Conservation (phyloP, 73 alveolate genomes). For the Paramecium pentaurelia region DNA sequence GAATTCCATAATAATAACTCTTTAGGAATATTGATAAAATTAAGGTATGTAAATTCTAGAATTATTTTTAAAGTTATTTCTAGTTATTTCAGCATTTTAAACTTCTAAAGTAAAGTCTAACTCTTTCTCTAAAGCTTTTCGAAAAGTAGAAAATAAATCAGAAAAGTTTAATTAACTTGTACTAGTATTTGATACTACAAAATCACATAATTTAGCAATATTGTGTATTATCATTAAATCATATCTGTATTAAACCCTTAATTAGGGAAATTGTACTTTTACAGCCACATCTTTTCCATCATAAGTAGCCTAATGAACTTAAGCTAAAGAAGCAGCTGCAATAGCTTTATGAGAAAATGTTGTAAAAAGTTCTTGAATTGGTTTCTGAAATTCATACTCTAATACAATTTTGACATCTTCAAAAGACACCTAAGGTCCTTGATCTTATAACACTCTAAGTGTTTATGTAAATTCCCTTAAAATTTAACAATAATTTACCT, state of each 20-base stretch:
- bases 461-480: constrained; percentile 58
- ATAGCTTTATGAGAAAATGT: constrained; percentile 72
- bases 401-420: constrained; percentile 36
- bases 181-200: constrained; percentile 8
- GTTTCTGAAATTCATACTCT: constrained; percentile 12
- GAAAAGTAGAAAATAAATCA: constrained; percentile 37
- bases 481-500: not conserved
- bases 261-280: constrained; percentile 71
- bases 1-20: constrained; percentile 76
- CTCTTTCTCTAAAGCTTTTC: constrained; percentile 61
- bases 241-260: constrained; percentile 63
- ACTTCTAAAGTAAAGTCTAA: constrained; percentile 69
- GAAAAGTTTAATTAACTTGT: not conserved
- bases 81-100: constrained; percentile 68
- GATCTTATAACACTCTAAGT: constrained; percentile 40
- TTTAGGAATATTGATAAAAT: constrained; percentile 61
- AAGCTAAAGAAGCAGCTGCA: constrained; percentile 85
- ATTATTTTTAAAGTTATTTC: constrained; percentile 60
- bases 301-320: constrained; percentile 77
- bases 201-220: constrained; percentile 64
- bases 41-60: constrained; percentile 65
- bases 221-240: constrained; percentile 73
- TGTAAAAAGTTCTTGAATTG: constrained; percentile 62
- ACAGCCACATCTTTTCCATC: constrained; percentile 78
- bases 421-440: constrained; percentile 52